Evolutionary conservation across 441 rosid species (phyloP).

Genomic region (Jatropha podagrica): DNA sequence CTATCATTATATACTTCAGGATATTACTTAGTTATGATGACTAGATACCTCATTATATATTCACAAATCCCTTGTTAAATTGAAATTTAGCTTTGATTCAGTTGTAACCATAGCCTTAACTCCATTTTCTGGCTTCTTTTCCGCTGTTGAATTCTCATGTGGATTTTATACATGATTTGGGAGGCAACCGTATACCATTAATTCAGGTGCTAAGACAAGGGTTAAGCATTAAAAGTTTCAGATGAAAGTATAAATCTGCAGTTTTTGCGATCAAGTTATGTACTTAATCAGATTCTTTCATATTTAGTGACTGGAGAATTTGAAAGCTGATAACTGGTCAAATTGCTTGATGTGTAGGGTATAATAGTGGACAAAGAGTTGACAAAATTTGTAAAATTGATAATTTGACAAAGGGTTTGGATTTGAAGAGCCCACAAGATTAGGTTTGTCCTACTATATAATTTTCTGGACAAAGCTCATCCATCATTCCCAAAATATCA

Average conservation of each 20-base stretch:
- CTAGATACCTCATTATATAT: background rate
- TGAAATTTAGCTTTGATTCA: background rate
- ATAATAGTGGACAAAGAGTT: background rate
- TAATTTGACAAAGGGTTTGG: background rate
- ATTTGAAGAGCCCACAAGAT: background rate
- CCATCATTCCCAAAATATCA: background rate
- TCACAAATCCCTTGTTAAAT: background rate
- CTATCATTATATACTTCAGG: background rate
- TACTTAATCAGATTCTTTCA: background rate
- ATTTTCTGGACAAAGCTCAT: background rate
- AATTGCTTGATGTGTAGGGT: background rate
- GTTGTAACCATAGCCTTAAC: background rate
- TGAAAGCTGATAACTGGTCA: background rate
- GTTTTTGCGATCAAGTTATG: background rate
- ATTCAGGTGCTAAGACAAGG: background rate
- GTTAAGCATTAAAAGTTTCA: background rate
- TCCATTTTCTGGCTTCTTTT: background rate
- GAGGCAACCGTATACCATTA: background rate
- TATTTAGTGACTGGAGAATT: background rate
- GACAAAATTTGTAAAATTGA: background rate
- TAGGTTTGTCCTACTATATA: background rate
- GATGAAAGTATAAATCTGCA: background rate
- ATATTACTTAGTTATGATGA: background rate
- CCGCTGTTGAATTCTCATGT: background rate
- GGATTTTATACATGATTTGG: background rate